Conservation (phyloP, 768 basidiomycete genomes). For the Pleurotus tuber-regium region DNA sequence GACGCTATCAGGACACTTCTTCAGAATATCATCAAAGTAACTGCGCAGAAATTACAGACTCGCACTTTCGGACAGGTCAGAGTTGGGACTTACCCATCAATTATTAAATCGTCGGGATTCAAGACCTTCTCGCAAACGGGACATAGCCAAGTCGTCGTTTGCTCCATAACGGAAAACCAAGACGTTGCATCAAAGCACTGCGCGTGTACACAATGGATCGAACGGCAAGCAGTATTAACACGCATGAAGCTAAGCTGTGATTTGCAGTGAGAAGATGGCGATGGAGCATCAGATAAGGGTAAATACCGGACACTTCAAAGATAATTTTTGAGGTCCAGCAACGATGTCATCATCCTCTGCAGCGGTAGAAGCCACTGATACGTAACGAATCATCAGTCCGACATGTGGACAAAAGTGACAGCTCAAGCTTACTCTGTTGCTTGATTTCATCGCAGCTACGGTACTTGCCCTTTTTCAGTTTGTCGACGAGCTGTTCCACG, state of each 20-base stretch:
- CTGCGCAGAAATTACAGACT: slow-evolving; percentile 39
- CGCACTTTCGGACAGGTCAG: slow-evolving; percentile 5
- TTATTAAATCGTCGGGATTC: slow-evolving; percentile 76
- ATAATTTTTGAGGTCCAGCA: slow-evolving; percentile 86
- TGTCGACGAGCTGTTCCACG: slow-evolving; percentile 67
- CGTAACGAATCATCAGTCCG: slow-evolving; percentile 3
- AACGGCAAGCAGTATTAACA: slow-evolving; percentile 81
- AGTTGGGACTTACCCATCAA: slow-evolving; percentile 73
- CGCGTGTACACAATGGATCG: slow-evolving; percentile 81
- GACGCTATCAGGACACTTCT: slow-evolving; percentile 68
- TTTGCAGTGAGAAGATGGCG: slow-evolving; percentile 16
- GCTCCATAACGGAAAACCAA: slow-evolving; percentile 95
- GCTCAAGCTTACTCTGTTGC: slow-evolving; percentile 56
- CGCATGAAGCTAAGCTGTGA: slow-evolving; percentile 81
- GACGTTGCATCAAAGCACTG: slow-evolving; percentile 95
- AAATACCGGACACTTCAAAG: slow-evolving; percentile 90
- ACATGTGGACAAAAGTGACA: too few species aligned
- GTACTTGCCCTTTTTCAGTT: slow-evolving; percentile 66
- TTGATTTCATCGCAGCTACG: slow-evolving; percentile 62
- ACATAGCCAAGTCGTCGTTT: slow-evolving; percentile 94
- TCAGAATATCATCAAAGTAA: slow-evolving; percentile 85
- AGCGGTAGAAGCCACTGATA: slow-evolving; percentile 53
- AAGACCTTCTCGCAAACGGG: slow-evolving; percentile 87
- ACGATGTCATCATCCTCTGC: slow-evolving; percentile 89
- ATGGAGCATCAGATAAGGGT: background rate